These are phyloP conservation scores for Cryoendolithus antarcticus DNA, from an alignment of 2,329 filamentous ascomycete genomes.

Conservation along the genomic window DNA sequence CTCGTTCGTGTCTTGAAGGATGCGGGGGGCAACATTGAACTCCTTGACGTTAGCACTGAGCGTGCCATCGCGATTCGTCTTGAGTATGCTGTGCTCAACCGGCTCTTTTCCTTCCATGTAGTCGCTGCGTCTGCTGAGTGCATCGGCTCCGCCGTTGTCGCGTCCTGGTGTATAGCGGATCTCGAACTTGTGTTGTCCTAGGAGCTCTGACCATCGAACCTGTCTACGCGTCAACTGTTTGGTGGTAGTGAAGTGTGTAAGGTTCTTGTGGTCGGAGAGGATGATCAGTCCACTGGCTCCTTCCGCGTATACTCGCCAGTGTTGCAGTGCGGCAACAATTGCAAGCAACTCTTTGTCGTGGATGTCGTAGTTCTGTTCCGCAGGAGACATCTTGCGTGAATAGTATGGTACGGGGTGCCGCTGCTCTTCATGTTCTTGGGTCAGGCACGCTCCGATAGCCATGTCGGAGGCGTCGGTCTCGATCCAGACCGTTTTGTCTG, in stretches of 20 bases:
- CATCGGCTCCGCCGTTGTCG: slow-evolving; percentile 7
- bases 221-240: slow-evolving; percentile 7
- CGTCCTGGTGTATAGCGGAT: slow-evolving; percentile 8
- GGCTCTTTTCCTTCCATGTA: slow-evolving; percentile 7
- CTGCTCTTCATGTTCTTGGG: slow-evolving; percentile 4
- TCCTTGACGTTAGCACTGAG: slow-evolving; percentile 5
- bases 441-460: slow-evolving; percentile 6
- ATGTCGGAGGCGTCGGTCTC: slow-evolving; percentile 6
- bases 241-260: slow-evolving; percentile 8
- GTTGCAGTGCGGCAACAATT: slow-evolving; percentile 6
- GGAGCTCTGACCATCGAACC: slow-evolving; percentile 7
- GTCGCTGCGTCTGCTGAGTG: slow-evolving; percentile 8
- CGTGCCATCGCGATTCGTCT: slow-evolving; percentile 5
- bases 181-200: slow-evolving; percentile 7
- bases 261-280: slow-evolving; percentile 9
- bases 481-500: slow-evolving; percentile 1
- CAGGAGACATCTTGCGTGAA: slow-evolving; percentile 7
- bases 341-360: slow-evolving; percentile 10
- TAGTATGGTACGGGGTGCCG: slow-evolving; percentile 9
- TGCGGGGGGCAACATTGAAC: slow-evolving; percentile 2
- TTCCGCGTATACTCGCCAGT: slow-evolving; percentile 9
- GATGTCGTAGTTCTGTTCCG: slow-evolving; percentile 10
- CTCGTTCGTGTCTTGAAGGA: slow-evolving; percentile 2
- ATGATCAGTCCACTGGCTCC: slow-evolving; percentile 6
- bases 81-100: slow-evolving; percentile 5